These are phyloP conservation scores for Pythium chondricola DNA, from an alignment of 352 stramenopile genomes.

Conservation along the genomic window DNA sequence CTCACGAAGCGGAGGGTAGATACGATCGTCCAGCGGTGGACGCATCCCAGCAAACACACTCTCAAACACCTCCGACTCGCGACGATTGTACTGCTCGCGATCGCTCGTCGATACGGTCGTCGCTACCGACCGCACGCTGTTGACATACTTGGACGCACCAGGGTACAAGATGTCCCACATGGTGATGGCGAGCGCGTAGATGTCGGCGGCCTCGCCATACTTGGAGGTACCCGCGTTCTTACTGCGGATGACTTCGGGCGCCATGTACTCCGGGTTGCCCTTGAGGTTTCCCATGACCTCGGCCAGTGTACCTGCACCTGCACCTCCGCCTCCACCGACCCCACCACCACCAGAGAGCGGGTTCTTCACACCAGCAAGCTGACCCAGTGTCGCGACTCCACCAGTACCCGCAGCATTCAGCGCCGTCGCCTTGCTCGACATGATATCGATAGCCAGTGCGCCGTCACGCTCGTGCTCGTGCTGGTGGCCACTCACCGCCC, in stretches of 20 bases:
- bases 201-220: slow-evolving; percentile 65
- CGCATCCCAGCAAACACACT: slow-evolving; percentile 51
- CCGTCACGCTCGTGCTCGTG: slow-evolving; percentile 5
- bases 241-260: slow-evolving; percentile 68
- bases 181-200: slow-evolving; percentile 72
- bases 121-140: background rate
- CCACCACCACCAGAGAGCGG: too few species aligned
- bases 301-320: too few species aligned
- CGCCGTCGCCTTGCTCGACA: background rate
- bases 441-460: background rate
- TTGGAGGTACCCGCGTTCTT: slow-evolving; percentile 48
- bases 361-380: background rate
- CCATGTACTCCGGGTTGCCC: slow-evolving; percentile 57
- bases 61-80: slow-evolving; percentile 39
- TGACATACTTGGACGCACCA: slow-evolving; percentile 45
- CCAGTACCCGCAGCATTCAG: background rate
- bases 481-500: slow-evolving; percentile 5
- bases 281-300: background rate
- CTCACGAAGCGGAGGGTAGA: slow-evolving; percentile 30
- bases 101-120: slow-evolving; percentile 1
- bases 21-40: slow-evolving; percentile 25
- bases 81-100: slow-evolving; percentile 35
- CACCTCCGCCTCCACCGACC: background rate
- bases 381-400: too few species aligned
- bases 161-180: slow-evolving; percentile 75